Conservation (phyloP, 2,329 filamentous ascomycete genomes). For the Periconia digitata region DNA sequence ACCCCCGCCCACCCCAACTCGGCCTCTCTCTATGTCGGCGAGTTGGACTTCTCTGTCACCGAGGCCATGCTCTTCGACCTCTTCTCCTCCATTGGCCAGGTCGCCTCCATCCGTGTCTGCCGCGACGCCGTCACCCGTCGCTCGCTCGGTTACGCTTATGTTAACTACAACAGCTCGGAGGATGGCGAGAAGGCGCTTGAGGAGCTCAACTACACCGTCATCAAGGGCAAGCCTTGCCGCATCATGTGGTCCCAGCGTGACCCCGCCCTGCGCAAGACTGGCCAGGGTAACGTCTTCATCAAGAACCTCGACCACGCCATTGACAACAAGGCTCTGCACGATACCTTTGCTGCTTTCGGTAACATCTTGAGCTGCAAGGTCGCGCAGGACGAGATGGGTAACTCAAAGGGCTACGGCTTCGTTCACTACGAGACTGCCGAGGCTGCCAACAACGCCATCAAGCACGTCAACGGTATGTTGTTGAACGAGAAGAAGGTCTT, state of each 20-base stretch:
- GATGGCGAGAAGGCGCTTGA: constrained; percentile 98
- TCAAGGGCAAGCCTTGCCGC: constrained; percentile 97
- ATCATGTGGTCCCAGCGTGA: constrained; percentile 99
- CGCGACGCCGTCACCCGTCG: constrained; percentile 98
- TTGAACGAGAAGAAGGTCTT: constrained; percentile 99
- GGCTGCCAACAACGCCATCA: constrained; percentile 94
- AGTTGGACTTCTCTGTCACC: constrained; percentile 95
- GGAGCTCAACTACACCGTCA: constrained; percentile 99
- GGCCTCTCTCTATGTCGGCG: constrained; percentile 97
- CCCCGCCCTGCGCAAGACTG: constrained; percentile 97
- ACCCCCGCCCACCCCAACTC: constrained; percentile 85
- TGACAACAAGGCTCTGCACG: constrained; percentile 99
- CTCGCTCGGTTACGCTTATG: constrained; percentile 98
- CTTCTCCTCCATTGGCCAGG: constrained; percentile 98
- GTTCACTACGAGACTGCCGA: constrained; percentile 99
- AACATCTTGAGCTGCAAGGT: constrained; percentile 99
- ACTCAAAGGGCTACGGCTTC: constrained; percentile 98
- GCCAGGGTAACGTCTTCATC: constrained; percentile 99
- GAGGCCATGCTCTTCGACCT: constrained; percentile 99
- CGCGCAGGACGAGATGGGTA: constrained; percentile 92
- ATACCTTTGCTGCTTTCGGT: constrained; percentile 96
- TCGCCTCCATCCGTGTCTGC: constrained; percentile 99
- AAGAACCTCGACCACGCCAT: constrained; percentile 99
- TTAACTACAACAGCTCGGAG: constrained; percentile 98
- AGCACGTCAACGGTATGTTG: constrained; percentile 99